Evolutionary conservation across 2,329 filamentous ascomycete genomes (phyloP).

Genomic region (Cladosporium austrohemisphaericum): DNA sequence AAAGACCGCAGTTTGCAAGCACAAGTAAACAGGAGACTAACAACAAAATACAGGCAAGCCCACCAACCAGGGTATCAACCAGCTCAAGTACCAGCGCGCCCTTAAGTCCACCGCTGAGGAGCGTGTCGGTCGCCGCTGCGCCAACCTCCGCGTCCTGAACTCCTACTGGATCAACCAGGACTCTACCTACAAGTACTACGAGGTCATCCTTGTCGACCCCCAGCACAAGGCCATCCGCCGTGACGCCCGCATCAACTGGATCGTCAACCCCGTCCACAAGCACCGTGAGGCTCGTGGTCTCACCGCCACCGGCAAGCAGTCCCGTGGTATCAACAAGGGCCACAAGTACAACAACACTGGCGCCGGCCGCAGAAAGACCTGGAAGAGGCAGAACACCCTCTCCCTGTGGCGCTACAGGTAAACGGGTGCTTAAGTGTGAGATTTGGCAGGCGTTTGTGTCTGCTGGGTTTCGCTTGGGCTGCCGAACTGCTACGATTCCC

Average conservation of each 20-base stretch:
- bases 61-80: slow-evolving; percentile 99
- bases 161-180: slow-evolving; percentile 99
- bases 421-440: slow-evolving; percentile 25
- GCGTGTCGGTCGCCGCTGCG: slow-evolving; percentile 98
- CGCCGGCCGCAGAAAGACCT: slow-evolving; percentile 97
- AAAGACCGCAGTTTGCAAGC: slow-evolving; percentile 12
- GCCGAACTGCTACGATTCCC: slow-evolving; percentile 8
- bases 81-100: slow-evolving; percentile 99
- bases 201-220: slow-evolving; percentile 99
- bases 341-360: slow-evolving; percentile 99
- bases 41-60: slow-evolving; percentile 73
- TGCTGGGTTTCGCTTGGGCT: slow-evolving; percentile 7
- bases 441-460: slow-evolving; percentile 6
- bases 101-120: slow-evolving; percentile 97
- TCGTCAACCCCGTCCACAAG: slow-evolving; percentile 99
- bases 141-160: slow-evolving; percentile 99
- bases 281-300: slow-evolving; percentile 98
- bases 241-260: slow-evolving; percentile 99
- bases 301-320: slow-evolving; percentile 98
- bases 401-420: slow-evolving; percentile 98
- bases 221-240: slow-evolving; percentile 99
- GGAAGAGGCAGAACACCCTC: slow-evolving; percentile 99
- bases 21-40: slow-evolving; percentile 23
- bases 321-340: slow-evolving; percentile 98
- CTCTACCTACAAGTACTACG: slow-evolving; percentile 99